A percentile compares a stretch with the other conserved stretches of the same genome.
Conservation (phyloP, 768 basidiomycete species). For the Coprinopsis sp. region DNA sequence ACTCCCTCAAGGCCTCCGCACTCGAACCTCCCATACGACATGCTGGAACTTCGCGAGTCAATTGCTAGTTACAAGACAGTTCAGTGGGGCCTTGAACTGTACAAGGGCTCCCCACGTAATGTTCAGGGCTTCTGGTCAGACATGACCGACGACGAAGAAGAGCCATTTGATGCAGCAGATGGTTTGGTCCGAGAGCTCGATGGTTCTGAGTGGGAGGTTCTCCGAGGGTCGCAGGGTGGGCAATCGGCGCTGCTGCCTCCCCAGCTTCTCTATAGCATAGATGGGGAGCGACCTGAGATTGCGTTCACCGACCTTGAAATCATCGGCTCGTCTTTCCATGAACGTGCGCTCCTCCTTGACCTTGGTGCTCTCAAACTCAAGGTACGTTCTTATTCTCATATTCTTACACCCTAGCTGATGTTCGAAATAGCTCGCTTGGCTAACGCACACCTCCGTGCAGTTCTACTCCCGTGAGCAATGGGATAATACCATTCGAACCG, state of each 20-base stretch:
- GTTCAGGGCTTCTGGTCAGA: too few species aligned
- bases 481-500: conserved; percentile 1
- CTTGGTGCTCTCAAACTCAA: neutral
- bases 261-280: neutral
- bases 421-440: conserved; percentile 8
- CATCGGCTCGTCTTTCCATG: neutral
- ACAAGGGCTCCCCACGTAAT: too few species aligned
- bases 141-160: too few species aligned
- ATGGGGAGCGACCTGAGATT: neutral
- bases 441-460: conserved; percentile 12
- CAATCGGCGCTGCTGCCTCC: neutral
- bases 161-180: too few species aligned
- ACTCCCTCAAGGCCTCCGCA: too few species aligned
- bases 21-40: too few species aligned
- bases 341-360: neutral
- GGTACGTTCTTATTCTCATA: neutral
- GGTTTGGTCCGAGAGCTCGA: too few species aligned
- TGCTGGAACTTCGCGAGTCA: too few species aligned
- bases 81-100: too few species aligned
- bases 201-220: too few species aligned
- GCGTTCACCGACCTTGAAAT: neutral
- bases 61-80: too few species aligned
- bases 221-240: neutral
- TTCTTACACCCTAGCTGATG: neutral
- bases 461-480: conserved; percentile 4